Evolutionary conservation across 495 filamentous ascomycete species (phyloP), one percentile per base, ranked within the genome.

Genomic region (Baudoinia panamericana): DNA sequence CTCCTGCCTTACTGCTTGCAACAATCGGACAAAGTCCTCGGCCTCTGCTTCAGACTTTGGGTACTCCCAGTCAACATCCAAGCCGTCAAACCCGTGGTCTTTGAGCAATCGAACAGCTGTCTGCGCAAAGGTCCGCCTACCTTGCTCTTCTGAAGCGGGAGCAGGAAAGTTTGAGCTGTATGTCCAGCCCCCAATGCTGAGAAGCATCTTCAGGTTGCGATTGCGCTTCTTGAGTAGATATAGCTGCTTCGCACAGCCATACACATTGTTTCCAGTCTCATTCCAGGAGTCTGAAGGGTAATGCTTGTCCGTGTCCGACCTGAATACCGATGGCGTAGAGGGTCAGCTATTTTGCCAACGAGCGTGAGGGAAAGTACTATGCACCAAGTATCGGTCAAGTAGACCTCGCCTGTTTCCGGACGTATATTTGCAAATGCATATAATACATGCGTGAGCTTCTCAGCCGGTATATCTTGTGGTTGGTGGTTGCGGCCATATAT

Each of bases 151-250:
- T 1, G 73, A 77, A 3, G 81, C 73, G 0, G 86, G 82, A 27
- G 67, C 68, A 15, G 73, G 68, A 57, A 99, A 94, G 61, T 94
- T 92, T 55, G 72, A 60, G 36, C 81, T 83, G 59, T 95, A 96
- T 0, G 87, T 93, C 90, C 92, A 96, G 21, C 90, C 90, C 44
- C 90, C 90, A 48, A 99, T 90, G 32, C 83, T 92, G 10, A 99
- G 74, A 8, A 96, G 69, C 5, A 93, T 70, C 62, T 96, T 95
- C 31, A 97, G 65, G 56, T 92, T 78, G 39, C 90, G 76, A 61
- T 96, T 78, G 43, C 72, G 66, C 55, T 80, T 80, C 70, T 97
- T 97, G 25, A 88, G 75, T 19, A 97, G 68, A 62, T 79, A 84
- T 16, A 97, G 74, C 65, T 96, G 90, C 69, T 96, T 97, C 29